A percentile compares a stretch with the other conserved stretches of the same genome.
phyloP scores from a whole-genome alignment of 441 rosid genomes.

The Eutrema salsugineum region DNA sequence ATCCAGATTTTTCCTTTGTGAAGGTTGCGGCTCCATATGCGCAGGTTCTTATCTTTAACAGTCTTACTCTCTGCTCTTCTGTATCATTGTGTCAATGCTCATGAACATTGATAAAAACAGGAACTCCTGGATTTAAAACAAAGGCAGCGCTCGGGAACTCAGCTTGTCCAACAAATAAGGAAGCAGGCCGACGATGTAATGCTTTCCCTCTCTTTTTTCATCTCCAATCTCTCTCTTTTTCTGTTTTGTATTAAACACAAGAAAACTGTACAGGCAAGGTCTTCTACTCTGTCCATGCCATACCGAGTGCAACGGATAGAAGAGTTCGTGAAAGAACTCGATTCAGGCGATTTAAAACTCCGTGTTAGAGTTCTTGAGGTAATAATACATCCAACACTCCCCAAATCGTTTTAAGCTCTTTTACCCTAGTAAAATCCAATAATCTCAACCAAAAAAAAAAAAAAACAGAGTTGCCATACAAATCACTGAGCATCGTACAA shows the following conservation, averaged over 20 bases:
- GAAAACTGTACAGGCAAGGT: conserved; percentile 60
- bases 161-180: conserved; percentile 69
- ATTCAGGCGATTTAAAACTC: conserved; percentile 88
- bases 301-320: conserved; percentile 80
- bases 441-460: not conserved
- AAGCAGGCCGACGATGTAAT: conserved; percentile 92
- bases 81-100: not conserved
- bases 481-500: not conserved
- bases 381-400: not conserved
- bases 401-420: not conserved
- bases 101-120: conserved; percentile 36
- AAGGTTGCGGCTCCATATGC: conserved; percentile 95
- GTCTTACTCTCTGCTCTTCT: not conserved
- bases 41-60: conserved; percentile 45
- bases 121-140: conserved; percentile 76
- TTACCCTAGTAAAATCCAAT: not conserved
- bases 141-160: conserved; percentile 51
- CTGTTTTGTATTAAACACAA: not conserved
- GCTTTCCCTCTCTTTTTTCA: not conserved
- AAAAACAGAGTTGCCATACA: not conserved
- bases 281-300: conserved; percentile 85
- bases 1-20: conserved; percentile 81
- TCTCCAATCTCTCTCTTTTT: not conserved
- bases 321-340: conserved; percentile 87
- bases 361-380: conserved; percentile 98